Evolutionary conservation across 1,284 basidiomycete genomes (phyloP).

Genomic region (Leccinum solheimii): DNA sequence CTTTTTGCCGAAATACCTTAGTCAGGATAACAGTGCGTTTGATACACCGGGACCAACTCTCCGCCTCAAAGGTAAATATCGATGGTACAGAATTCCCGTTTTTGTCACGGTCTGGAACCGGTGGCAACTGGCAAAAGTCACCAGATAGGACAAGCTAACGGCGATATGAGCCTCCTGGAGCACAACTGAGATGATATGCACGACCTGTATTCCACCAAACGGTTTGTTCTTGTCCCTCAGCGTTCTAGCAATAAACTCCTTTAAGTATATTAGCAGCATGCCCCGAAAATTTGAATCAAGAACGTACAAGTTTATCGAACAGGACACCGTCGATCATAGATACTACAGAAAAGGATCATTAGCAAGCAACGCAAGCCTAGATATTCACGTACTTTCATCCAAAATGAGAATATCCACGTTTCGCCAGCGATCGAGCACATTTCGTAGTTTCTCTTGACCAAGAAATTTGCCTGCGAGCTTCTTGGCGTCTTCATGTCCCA

Average conservation of each 20-base stretch:
- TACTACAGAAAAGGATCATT: slow-evolving; percentile 49
- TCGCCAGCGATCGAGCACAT: slow-evolving; percentile 68
- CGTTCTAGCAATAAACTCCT: slow-evolving; percentile 56
- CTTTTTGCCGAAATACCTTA: slow-evolving; percentile 83
- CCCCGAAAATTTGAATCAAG: background rate
- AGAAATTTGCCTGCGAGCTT: slow-evolving; percentile 67
- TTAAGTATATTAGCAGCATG: slow-evolving; percentile 7
- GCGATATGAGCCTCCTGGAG: slow-evolving; percentile 4
- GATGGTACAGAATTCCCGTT: slow-evolving; percentile 32
- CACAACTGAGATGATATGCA: slow-evolving; percentile 8
- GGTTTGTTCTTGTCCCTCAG: slow-evolving; percentile 67
- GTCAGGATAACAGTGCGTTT: slow-evolving; percentile 81
- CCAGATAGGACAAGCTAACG: slow-evolving; percentile 81
- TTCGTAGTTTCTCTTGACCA: slow-evolving; percentile 63
- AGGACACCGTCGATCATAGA: slow-evolving; percentile 97
- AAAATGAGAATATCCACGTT: slow-evolving; percentile 84
- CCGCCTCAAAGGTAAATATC: slow-evolving; percentile 88
- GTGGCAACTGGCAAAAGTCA: slow-evolving; percentile 97
- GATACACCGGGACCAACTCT: slow-evolving; percentile 80
- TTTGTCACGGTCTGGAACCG: slow-evolving; percentile 58
- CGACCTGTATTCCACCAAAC: slow-evolving; percentile 94
- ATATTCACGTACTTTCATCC: slow-evolving; percentile 74
- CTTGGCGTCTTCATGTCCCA: slow-evolving; percentile 72
- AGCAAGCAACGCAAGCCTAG: slow-evolving; percentile 1
- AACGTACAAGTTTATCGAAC: slow-evolving; percentile 76